Evolutionary conservation across 345 rosid genomes (phyloP).

Genomic region (Nephelium lappaceum): DNA sequence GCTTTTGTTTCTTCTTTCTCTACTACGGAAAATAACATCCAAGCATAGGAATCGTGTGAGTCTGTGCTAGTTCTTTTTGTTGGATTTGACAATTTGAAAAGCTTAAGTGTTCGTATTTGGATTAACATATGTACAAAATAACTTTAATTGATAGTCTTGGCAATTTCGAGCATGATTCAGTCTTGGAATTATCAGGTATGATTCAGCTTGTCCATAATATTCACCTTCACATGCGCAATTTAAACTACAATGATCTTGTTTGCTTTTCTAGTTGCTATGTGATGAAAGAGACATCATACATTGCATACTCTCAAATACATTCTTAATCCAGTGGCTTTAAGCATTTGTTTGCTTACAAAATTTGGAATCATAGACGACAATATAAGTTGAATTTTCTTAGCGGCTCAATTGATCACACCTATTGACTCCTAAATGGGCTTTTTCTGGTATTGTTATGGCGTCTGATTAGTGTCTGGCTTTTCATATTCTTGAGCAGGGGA

Average conservation of each 20-base stretch:
- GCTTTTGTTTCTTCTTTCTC: constrained; percentile 3
- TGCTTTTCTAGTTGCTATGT: neutral
- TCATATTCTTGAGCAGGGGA: constrained; percentile 28
- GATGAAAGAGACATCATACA: neutral
- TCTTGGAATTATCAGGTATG: neutral
- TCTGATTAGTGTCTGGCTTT: constrained; percentile 1
- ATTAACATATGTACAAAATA: neutral
- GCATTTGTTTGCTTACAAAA: neutral
- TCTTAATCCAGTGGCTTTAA: neutral
- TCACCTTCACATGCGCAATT: neutral
- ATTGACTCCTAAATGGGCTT: neutral
- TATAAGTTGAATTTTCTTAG: neutral
- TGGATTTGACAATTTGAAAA: neutral
- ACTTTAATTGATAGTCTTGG: neutral
- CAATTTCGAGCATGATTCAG: no score
- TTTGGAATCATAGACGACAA: neutral
- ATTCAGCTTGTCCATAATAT: neutral
- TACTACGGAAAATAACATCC: neutral
- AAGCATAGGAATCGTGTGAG: neutral
- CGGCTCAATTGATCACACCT: neutral
- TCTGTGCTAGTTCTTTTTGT: neutral
- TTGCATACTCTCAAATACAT: neutral
- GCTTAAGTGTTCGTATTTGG: neutral
- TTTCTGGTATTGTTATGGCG: neutral
- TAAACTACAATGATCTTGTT: neutral